Evolutionary conservation across 805 yeast genomes (phyloP).

Genomic region (Debaryomyces castellii): DNA sequence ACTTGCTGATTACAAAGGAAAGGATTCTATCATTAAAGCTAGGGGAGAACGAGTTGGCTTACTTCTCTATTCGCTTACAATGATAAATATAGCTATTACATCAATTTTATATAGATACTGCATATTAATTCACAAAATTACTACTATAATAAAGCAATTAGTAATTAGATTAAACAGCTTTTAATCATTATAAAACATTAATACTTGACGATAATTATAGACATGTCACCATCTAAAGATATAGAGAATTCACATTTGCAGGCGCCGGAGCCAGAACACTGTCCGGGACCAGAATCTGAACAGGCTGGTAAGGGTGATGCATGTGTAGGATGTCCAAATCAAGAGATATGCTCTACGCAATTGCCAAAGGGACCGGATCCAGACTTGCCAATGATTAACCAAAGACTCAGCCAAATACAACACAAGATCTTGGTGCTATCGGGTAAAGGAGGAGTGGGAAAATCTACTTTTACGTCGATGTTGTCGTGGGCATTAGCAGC

Average conservation of each 20-base stretch:
- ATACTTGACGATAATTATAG: not conserved
- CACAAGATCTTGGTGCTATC: constrained; percentile 81
- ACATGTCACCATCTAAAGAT: constrained; percentile 25
- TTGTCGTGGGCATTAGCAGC: constrained; percentile 95
- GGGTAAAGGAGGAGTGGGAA: constrained; percentile 96
- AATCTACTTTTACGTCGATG: constrained; percentile 93
- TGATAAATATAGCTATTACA: not conserved
- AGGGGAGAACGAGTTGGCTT: constrained; percentile 46
- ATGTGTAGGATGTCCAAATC: constrained; percentile 93
- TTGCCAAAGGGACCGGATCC: constrained; percentile 95
- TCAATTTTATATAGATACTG: not conserved
- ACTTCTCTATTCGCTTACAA: constrained; percentile 21
- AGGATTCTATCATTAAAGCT: constrained; percentile 39
- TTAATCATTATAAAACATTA: too few relatives aligned
- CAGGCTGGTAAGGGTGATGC: constrained; percentile 93
- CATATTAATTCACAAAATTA: not conserved
- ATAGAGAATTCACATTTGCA: constrained; percentile 19
- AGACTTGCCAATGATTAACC: constrained; percentile 74
- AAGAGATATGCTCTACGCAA: constrained; percentile 78
- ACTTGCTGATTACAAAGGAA: constrained; percentile 22
- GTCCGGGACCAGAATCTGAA: constrained; percentile 98
- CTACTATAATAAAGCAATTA: not conserved
- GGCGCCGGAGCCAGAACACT: constrained; percentile 92
- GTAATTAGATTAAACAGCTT: not conserved
- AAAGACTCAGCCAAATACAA: constrained; percentile 59